Percentiles rank a stretch among this genome's conserved stretches.
Evolutionary conservation across 2,329 filamentous ascomycete species (phyloP).

Genomic region (Cladosporium sphaerospermum): DNA sequence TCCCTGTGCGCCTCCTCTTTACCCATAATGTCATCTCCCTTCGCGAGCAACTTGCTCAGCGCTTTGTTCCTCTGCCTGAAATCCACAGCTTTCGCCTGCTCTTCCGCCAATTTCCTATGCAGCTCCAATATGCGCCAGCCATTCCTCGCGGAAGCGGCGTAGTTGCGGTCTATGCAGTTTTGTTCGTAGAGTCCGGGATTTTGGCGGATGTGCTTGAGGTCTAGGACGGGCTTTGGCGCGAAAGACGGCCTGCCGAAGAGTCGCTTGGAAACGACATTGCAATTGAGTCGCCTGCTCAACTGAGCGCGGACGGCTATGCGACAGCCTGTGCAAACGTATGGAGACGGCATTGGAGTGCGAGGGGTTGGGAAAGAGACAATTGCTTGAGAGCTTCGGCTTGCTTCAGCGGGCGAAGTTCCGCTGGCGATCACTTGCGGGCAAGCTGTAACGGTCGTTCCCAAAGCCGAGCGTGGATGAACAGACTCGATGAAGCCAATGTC

Average conservation of each 20-base stretch:
- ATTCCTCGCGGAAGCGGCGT: constrained; percentile 49
- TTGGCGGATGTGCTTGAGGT: constrained; percentile 85
- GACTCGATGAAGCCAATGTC: no score
- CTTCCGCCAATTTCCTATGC: constrained; percentile 38
- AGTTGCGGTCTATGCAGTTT: constrained; percentile 83
- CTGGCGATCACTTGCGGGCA: not conserved
- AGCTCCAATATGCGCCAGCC: constrained; percentile 49
- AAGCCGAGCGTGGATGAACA: no score
- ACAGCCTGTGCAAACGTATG: constrained; percentile 1
- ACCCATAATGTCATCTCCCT: constrained; percentile 22
- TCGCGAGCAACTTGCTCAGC: constrained; percentile 49
- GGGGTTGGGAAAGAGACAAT: not conserved
- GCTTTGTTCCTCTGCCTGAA: constrained; percentile 62
- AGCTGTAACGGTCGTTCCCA: no score
- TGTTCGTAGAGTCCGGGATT: constrained; percentile 73
- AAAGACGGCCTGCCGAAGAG: constrained; percentile 55
- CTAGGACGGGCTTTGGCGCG: constrained; percentile 71
- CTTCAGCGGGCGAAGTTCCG: not conserved
- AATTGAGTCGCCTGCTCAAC: not conserved
- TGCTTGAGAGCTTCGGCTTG: not conserved
- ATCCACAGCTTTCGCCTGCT: constrained; percentile 54
- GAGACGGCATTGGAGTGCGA: constrained; percentile 6
- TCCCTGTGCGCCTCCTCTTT: constrained; percentile 50
- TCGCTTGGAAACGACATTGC: constrained; percentile 12
- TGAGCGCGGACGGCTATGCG: constrained; percentile 2